Base-by-base conservation (phyloP, 2,329 filamentous ascomycete genomes). In the Cordyceps militaris region DNA sequence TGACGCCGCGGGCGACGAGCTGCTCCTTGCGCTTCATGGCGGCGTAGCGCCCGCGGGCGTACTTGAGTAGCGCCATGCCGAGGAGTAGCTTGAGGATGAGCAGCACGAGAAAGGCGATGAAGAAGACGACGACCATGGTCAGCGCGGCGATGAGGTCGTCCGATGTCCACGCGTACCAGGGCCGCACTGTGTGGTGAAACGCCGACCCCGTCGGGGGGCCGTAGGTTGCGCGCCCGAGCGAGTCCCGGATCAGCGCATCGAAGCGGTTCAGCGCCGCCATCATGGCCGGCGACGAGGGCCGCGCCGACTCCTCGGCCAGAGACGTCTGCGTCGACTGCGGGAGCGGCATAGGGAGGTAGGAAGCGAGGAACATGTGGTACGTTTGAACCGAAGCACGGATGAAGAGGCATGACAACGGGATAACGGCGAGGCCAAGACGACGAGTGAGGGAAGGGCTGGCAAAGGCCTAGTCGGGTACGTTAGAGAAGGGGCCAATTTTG, bases 321-420 rank as follows among this genome's bases (percentile, higher is more conserved):
- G 87, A 81, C 19, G 87, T 86, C 49, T 87, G 81, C 28, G 83
- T 77, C 3, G 85, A 84, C 26, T 85, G 77, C 26, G 82, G 76
- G 0, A 90, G 78, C 0, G 90, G 89, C 9, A 88, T 82, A 0
- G 91, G 88, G 34, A 97, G 79, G 66, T 96, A 87, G 0, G 90
- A 92, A 3, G 92, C 89, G 14, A 97, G 81, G 67, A 97, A 96
- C 93, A 97, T 97, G 73, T 97, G 89, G 72, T 97, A 99, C 7
- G 93, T 97, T 70, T 99, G 94, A 44, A 97, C 82, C 1, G 90
- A 92, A 48, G 95, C 91, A 44, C 95, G 86, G 70, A 99, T 94
- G 72, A 99, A 97, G 49, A 99, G 84, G 65, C 92, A 97, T 1
- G 92, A 93, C 0, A 99, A 79, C 0, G 94, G 94, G 48, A 99